Base-by-base conservation (phyloP, 2,329 filamentous ascomycete species). In the Colletotrichum lini region DNA sequence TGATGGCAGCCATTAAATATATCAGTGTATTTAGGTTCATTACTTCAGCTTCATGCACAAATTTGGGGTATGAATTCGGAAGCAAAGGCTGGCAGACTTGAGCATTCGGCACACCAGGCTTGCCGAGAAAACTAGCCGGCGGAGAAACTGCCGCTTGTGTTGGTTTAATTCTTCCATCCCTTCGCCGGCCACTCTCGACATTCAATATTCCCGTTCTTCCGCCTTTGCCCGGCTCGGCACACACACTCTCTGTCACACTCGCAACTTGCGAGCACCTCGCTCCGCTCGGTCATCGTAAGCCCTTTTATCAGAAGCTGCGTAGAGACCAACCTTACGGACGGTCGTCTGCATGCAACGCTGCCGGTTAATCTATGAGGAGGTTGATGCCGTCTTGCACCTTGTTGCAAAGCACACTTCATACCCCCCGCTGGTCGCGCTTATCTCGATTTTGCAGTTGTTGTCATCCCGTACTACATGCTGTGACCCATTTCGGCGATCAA, bases 201-300 rank as follows among this genome's bases (percentile, higher is more conserved):
- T 18, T 6, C 64, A 47, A 60, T 57, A 23, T 40, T 58, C 4
- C 49, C 21, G 57, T 68, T 71, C n/a, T 63, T 21, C 68, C 68
- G 68, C 64, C 68, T 67, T 71, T 62, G 57, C 68, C 68, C 57
- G 38, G 68, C 68, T 68, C 54, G 64, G 68, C 68, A 50, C 38
- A 40, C 56, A 44, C 49, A n/a, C 26, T 7, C 26, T 26, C 26
- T 26, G 26, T 26, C 26, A 26, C 26, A 26, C 26, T 4, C 26
- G 26, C 26, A 26, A 38, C 26, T 16, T 18, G 10, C 26, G 13
- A 18, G 18, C 30, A 16, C 16, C 23, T 35, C 15, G 23, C 26
- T 35, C 26, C 12, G 26, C 50, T 53, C 38, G 23, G 9, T 40
- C 18, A 8, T 35, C 50, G n/a, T 8, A 1, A 16, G 21, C 30